Base-by-base conservation (phyloP, 192 early-diverging fungal genomes). In the Backusella morwellensis region DNA sequence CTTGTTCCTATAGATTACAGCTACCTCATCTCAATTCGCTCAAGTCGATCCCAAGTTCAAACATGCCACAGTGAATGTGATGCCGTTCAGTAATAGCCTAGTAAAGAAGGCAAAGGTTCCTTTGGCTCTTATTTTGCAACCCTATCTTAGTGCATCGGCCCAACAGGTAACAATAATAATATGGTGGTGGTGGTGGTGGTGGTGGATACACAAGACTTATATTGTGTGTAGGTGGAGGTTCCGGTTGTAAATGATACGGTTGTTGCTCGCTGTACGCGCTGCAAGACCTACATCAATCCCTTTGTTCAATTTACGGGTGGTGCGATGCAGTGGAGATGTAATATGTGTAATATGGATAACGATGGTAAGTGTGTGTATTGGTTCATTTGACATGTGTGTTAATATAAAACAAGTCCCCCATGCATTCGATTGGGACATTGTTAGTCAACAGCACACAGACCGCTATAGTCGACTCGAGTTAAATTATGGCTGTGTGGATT, bases 241-340 rank as follows among this genome's bases (percentile, higher is more conserved):
- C 81, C 81, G 38, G 50, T 75, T 83, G 86, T 86, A 85, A 38
- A 92, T 91, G 17, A 89, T 96, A 35, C 90, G 88, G 72, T 86
- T 91, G 47, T 93, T 94, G 67, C 93, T 66, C 91, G 98, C 47
- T 99, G 98, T 85, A 81, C 87, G 70, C 92, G 97, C 7, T 99
- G 98, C 89, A 93, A 93, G 35, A 94, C 94, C 0, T 99, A 99
- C 79, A 92, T 98, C 81, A 99, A 99, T 81, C 95, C 97, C 17
- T 92, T 91, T 83, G 93, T 96, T 80, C 83, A 83, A 35, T 99
- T 97, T 75, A 90, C 93, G 8, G 90, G 96, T 26, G 96, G 97
- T 32, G 98, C 97, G 21, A 89, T 95, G 67, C 90, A 90, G 66
- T 98, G 93, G 84, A 87, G 93, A 72, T 99, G 98, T 82, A 99